A percentile compares a stretch with the other conserved stretches of the same genome.
Evolutionary conservation across 2,329 filamentous ascomycete genomes (phyloP).

Genomic region (Xylaria sp.): DNA sequence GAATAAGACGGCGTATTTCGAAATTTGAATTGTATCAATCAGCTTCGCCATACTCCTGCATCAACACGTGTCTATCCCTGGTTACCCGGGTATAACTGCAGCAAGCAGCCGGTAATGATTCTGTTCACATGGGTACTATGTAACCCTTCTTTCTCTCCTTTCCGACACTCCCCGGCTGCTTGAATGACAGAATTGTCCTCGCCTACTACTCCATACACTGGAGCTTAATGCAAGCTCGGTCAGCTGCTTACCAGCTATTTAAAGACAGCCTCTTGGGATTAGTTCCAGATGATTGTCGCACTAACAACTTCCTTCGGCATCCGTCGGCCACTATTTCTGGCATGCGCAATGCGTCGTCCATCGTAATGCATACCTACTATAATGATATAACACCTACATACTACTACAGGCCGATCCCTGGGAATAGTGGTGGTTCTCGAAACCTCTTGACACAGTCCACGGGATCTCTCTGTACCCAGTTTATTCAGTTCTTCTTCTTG

Average conservation of each 20-base stretch:
- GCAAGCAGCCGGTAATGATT: slow-evolving; percentile 11
- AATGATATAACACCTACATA: neutral
- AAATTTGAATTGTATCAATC: slow-evolving; percentile 1
- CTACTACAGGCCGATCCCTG: slow-evolving; percentile 1
- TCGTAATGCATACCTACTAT: neutral
- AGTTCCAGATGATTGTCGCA: slow-evolving; percentile 4
- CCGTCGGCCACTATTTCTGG: slow-evolving; percentile 8
- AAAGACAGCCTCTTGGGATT: neutral
- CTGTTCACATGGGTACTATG: neutral
- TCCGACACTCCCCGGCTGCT: neutral
- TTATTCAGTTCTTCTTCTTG: neutral
- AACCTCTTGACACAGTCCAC: slow-evolving; percentile 14
- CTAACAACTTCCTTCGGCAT: slow-evolving; percentile 11
- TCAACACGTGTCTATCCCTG: slow-evolving; percentile 35
- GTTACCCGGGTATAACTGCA: slow-evolving; percentile 13
- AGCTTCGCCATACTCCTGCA: slow-evolving; percentile 23
- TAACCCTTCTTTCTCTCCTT: neutral
- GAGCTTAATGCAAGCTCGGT: neutral
- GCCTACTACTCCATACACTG: too few relatives aligned
- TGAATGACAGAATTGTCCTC: neutral
- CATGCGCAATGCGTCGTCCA: neutral
- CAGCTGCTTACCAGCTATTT: slow-evolving; percentile 6
- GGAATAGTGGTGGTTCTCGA: neutral
- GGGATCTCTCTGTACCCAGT: neutral
- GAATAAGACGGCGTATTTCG: neutral